Evolutionary conservation across 225 moss, liverwort and hornwort genomes (phyloP).

Genomic region (Marchantia polymorpha): DNA sequence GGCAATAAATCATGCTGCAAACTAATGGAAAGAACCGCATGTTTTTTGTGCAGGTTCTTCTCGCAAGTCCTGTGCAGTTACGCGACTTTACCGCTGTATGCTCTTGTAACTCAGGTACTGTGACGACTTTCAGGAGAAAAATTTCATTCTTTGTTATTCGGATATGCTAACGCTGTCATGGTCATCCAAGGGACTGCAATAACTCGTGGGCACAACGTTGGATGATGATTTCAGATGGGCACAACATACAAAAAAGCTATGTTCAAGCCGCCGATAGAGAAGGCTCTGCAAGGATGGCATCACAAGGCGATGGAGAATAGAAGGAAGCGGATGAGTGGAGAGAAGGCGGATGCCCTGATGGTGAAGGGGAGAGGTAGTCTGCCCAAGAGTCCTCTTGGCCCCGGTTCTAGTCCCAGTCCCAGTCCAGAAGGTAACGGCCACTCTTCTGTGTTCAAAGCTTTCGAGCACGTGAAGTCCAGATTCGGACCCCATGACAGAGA

Average conservation of each 20-base stretch:
- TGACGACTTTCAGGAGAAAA: neutral
- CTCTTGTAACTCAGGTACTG: conserved; percentile 71
- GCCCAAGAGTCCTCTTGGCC: neutral
- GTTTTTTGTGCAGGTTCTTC: conserved; percentile 49
- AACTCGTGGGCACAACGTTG: neutral
- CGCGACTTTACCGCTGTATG: conserved; percentile 75
- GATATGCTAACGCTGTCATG: too few relatives aligned
- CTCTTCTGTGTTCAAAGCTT: neutral
- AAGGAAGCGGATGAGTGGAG: conserved; percentile 29
- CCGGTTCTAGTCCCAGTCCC: neutral
- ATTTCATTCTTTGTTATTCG: too few relatives aligned
- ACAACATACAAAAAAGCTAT: conserved; percentile 51
- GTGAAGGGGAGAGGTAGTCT: neutral
- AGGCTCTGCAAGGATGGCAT: conserved; percentile 41
- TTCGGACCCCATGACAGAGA: neutral
- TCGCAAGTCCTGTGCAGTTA: conserved; percentile 69
- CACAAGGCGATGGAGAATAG: conserved; percentile 42
- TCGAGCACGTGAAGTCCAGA: conserved; percentile 7
- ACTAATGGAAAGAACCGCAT: neutral
- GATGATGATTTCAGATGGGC: conserved; percentile 46
- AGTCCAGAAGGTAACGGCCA: neutral
- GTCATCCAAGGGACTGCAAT: too few relatives aligned
- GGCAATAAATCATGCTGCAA: too few relatives aligned
- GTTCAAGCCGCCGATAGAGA: conserved; percentile 35
- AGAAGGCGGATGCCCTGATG: neutral